A percentile compares a stretch with the other conserved stretches of the same genome.
These are phyloP conservation scores for Psilocybe sp. DNA, from an alignment of 768 basidiomycete genomes.

Conservation along the genomic window DNA sequence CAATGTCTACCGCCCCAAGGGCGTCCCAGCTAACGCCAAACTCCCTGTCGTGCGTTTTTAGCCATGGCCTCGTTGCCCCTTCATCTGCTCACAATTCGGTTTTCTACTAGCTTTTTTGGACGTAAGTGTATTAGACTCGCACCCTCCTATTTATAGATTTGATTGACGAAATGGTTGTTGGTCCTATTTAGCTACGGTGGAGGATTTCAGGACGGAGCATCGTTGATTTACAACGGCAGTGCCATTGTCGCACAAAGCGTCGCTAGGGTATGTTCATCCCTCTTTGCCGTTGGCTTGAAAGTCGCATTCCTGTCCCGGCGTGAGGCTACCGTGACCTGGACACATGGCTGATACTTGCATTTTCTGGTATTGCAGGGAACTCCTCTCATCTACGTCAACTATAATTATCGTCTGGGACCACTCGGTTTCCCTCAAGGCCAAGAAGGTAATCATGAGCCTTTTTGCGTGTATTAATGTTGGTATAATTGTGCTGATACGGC, in stretches of 20 bases:
- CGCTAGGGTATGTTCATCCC: constrained; percentile 24
- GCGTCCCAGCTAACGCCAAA: constrained; percentile 20
- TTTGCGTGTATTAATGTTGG: background rate
- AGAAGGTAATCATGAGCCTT: constrained; percentile 21
- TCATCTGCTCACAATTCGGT: constrained; percentile 11
- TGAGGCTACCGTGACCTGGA: no score
- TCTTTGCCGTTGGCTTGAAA: background rate
- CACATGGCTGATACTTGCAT: background rate
- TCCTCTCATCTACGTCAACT: constrained; percentile 41
- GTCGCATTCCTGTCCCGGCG: no score
- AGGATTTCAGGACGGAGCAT: constrained; percentile 25
- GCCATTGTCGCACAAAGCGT: constrained; percentile 34
- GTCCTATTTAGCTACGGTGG: constrained; percentile 29
- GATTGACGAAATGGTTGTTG: background rate
- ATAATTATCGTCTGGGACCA: constrained; percentile 41
- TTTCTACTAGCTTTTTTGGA: constrained; percentile 43
- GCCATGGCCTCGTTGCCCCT: background rate
- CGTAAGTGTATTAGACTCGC: constrained; percentile 18
- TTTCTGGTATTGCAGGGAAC: constrained; percentile 30
- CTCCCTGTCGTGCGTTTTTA: constrained; percentile 36
- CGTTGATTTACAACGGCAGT: constrained; percentile 29
- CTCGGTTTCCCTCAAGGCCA: constrained; percentile 43
- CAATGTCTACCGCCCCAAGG: constrained; percentile 53
- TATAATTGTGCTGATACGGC: background rate
- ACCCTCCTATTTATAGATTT: background rate